Base-by-base conservation (phyloP, 1,284 basidiomycete species). In the Phellinidium pouzarii region DNA sequence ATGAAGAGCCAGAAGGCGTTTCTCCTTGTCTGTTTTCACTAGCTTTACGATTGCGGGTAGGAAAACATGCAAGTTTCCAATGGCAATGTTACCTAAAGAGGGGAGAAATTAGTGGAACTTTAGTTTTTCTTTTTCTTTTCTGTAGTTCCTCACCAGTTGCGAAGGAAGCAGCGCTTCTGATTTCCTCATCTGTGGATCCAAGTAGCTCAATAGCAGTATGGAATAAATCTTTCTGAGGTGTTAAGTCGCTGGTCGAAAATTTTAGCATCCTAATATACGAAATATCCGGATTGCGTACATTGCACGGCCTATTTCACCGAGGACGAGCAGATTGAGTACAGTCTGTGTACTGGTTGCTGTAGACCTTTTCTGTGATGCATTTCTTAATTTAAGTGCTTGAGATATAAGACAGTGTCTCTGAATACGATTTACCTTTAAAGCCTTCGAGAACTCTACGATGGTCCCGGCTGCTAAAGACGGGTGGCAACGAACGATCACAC, bases 241-340 rank as follows among this genome's bases (percentile, higher is more conserved):
- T 83, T 77, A 96, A 85, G 62, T 96, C 91, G 59, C 91, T 94
- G 54, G 2, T 17, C 31, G 8, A 47, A 29, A 42, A 27, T 36
- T 43, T 51, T 7, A 46, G 27, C 44, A 43, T 43, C 26, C 20
- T 41, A 37, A 34, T 26, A 7, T 9, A 14, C 9, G 44, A 17
- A 27, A 14, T 2, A 37, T 55, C n/a, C n/a, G 54, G 50, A 4
- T n/a, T 8, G 67, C 84, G 61, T 58, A 94, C 91, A 88, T 82
- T 61, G 83, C 83, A 27, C 92, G 83, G 25, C 94, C 94, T 34
- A 96, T 77, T 67, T 97, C 94, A 50, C 94, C 94, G 46, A 96
- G 73, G 38, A 91, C 86, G 14, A 95, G 72, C 43, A 97, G 74
- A 56, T 89, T 88, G n/a, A 97, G 77, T 42, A 91, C 84, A 17